These are phyloP conservation scores for Plectosphaerella cucumerina DNA, from an alignment of 2,329 filamentous ascomycete genomes.

Conservation along the genomic window DNA sequence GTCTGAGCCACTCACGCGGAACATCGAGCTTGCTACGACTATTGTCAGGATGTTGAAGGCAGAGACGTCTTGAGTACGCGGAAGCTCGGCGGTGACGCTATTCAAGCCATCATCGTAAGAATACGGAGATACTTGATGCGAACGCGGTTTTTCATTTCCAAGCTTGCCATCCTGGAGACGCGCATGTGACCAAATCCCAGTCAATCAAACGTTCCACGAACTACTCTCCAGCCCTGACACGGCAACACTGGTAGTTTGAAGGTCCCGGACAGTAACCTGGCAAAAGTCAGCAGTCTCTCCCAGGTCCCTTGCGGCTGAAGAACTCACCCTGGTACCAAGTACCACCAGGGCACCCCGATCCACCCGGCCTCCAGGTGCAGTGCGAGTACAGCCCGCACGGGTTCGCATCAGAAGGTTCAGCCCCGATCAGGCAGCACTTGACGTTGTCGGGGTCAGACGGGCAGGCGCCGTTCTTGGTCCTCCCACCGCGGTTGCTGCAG, in stretches of 20 bases:
- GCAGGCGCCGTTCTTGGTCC: conserved; percentile 1
- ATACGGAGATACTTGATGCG: neutral
- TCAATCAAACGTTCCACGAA: too few relatives aligned
- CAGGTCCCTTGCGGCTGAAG: too few relatives aligned
- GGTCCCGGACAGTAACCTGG: conserved; percentile 4
- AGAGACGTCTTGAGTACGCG: neutral
- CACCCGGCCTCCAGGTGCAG: conserved; percentile 2
- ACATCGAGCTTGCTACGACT: neutral
- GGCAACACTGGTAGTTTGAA: conserved; percentile 5
- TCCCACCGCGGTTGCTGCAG: conserved; percentile 3
- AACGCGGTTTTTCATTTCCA: too few relatives aligned
- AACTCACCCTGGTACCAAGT: conserved; percentile 1
- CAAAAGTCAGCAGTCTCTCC: neutral
- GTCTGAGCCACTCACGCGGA: neutral
- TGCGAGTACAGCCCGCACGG: neutral
- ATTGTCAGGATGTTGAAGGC: neutral
- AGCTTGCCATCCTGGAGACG: too few relatives aligned
- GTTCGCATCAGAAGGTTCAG: neutral
- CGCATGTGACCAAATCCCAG: too few relatives aligned
- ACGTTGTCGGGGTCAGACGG: conserved; percentile 2
- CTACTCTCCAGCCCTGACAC: neutral
- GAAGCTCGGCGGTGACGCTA: too few relatives aligned
- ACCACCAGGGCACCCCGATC: neutral
- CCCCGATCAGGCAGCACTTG: conserved; percentile 5
- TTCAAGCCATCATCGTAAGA: too few relatives aligned